A percentile compares a stretch with the other conserved stretches of the same genome.
Conservation (phyloP, 2,329 filamentous ascomycete species). For the Diaporthe nobilis region DNA sequence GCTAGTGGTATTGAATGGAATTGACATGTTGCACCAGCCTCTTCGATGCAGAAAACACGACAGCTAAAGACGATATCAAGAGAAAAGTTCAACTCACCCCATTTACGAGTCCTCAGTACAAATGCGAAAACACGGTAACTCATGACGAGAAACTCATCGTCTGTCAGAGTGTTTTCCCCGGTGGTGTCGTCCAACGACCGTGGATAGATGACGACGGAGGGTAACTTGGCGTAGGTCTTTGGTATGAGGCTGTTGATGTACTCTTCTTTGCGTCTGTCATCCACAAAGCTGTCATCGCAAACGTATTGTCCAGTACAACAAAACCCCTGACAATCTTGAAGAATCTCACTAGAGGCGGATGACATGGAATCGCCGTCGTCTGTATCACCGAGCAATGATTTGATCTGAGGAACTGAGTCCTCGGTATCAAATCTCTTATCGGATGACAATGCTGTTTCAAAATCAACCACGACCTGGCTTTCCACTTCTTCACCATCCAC, state of each 20-base stretch:
- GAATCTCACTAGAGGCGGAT: too few species aligned
- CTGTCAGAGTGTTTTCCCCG: constrained; percentile 23
- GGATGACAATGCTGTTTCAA: constrained; percentile 46
- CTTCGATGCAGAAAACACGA: too few species aligned
- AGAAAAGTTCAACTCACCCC: constrained; percentile 46
- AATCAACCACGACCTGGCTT: constrained; percentile 52
- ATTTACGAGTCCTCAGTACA: constrained; percentile 51
- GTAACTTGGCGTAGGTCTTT: constrained; percentile 23
- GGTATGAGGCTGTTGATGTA: constrained; percentile 41
- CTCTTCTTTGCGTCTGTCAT: constrained; percentile 30
- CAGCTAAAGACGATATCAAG: too few species aligned
- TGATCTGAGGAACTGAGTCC: neutral
- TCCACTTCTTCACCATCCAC: constrained; percentile 49
- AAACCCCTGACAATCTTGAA: too few species aligned
- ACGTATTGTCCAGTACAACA: constrained; percentile 37
- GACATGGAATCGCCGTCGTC: too few species aligned
- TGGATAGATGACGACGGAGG: constrained; percentile 38
- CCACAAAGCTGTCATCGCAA: constrained; percentile 37
- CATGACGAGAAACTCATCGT: constrained; percentile 51
- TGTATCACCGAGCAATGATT: neutral
- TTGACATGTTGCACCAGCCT: too few species aligned
- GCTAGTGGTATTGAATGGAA: too few species aligned
- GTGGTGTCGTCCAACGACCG: constrained; percentile 34
- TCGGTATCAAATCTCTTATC: neutral
- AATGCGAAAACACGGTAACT: constrained; percentile 52